A percentile compares a stretch with the other conserved stretches of the same genome.
These are phyloP conservation scores for Penicillium sp. DNA, from an alignment of 2,329 filamentous ascomycete genomes.

Conservation along the genomic window DNA sequence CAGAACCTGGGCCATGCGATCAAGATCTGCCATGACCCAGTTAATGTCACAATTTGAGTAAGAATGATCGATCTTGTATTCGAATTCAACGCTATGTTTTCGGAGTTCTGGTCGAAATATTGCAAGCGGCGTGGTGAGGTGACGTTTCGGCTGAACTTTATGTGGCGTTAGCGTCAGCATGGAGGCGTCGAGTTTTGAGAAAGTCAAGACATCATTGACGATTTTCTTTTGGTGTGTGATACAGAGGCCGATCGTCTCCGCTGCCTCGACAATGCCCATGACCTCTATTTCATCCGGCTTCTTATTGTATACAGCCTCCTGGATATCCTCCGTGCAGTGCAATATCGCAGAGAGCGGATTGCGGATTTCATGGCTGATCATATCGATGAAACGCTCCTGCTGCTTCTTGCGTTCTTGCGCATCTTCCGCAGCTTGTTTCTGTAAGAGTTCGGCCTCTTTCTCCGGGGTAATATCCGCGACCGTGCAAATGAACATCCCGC, in stretches of 20 bases:
- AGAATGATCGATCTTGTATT: slow-evolving; percentile 60
- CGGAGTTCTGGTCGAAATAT: slow-evolving; percentile 75
- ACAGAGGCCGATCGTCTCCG: slow-evolving; percentile 72
- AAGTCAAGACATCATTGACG: slow-evolving; percentile 69
- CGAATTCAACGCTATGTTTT: slow-evolving; percentile 64
- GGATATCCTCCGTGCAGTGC: slow-evolving; percentile 54
- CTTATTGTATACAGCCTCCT: slow-evolving; percentile 20
- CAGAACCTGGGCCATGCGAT: slow-evolving; percentile 70
- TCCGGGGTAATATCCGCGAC: slow-evolving; percentile 83
- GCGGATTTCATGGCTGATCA: slow-evolving; percentile 57
- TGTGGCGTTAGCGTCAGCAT: slow-evolving; percentile 69
- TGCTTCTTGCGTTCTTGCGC: slow-evolving; percentile 75
- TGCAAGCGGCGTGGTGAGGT: slow-evolving; percentile 65
- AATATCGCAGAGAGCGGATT: slow-evolving; percentile 57
- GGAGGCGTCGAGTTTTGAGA: slow-evolving; percentile 72
- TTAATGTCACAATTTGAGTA: slow-evolving; percentile 57
- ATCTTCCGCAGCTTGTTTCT: slow-evolving; percentile 72
- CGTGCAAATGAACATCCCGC: slow-evolving; percentile 24
- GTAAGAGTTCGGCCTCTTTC: slow-evolving; percentile 77
- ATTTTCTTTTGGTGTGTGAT: slow-evolving; percentile 77
- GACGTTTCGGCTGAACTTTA: slow-evolving; percentile 62
- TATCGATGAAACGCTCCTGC: slow-evolving; percentile 79
- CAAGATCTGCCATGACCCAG: slow-evolving; percentile 68
- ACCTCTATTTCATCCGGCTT: slow-evolving; percentile 40
- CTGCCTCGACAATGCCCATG: slow-evolving; percentile 64